Evolutionary conservation across 139 green algal species (phyloP).

Genomic region (Parachlorella kessleri): DNA sequence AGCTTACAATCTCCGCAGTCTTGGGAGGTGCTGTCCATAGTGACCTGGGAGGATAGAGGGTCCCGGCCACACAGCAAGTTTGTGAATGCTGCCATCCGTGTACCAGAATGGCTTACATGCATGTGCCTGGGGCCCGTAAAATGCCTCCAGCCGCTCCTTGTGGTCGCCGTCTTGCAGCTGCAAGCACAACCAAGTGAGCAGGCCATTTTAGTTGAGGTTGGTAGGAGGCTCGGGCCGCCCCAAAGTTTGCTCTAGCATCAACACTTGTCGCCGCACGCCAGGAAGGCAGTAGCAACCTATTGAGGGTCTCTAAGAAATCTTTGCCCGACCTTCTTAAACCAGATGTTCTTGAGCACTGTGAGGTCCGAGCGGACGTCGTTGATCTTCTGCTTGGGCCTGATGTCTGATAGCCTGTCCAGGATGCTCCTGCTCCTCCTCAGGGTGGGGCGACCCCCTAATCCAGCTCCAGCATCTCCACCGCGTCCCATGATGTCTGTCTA

Average conservation of each 20-base stretch:
- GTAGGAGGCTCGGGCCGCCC: conserved; percentile 29
- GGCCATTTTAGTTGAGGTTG: neutral
- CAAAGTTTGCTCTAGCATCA: neutral
- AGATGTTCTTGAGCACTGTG: conserved; percentile 79
- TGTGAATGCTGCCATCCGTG: neutral
- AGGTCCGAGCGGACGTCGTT: neutral
- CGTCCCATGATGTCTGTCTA: neutral
- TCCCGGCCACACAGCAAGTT: neutral
- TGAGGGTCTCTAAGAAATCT: no score
- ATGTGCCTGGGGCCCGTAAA: conserved; percentile 83
- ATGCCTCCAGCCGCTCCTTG: conserved; percentile 79
- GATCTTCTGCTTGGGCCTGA: neutral
- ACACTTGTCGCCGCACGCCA: neutral
- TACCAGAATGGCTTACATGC: conserved; percentile 49
- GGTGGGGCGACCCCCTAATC: neutral
- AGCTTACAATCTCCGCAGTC: no score
- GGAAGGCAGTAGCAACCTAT: neutral
- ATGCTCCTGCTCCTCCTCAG: neutral
- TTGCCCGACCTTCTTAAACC: conserved; percentile 74
- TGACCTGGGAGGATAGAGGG: neutral
- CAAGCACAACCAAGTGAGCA: neutral
- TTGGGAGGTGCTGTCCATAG: no score
- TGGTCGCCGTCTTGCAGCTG: conserved; percentile 61
- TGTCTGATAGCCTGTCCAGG: neutral
- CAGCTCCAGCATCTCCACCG: neutral